phyloP scores from a whole-genome alignment of 1,139 yeast species.

The Saccharomyces hybrid region DNA sequence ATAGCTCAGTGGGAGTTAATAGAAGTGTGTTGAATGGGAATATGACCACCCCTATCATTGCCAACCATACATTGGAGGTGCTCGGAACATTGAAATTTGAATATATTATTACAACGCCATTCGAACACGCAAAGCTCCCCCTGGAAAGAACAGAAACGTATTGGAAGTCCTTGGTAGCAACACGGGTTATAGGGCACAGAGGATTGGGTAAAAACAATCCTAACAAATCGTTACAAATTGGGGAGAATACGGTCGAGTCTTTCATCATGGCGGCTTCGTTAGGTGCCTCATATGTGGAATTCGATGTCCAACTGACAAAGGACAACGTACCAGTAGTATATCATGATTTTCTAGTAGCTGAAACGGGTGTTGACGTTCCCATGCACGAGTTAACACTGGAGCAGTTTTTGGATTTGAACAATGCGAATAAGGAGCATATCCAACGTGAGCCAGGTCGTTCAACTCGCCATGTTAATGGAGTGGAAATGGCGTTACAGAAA shows the following conservation, averaged over 20 bases:
- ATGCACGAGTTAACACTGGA: constrained; percentile 89
- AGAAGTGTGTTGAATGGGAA: constrained; percentile 61
- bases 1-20: constrained; percentile 63
- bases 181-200: constrained; percentile 93
- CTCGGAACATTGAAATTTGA: constrained; percentile 76
- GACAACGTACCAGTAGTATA: constrained; percentile 88
- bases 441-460: constrained; percentile 1
- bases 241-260: constrained; percentile 92
- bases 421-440: constrained; percentile 19
- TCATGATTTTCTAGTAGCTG: constrained; percentile 92
- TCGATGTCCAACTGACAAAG: constrained; percentile 94
- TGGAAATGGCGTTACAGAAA: not conserved
- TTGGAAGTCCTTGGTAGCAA: constrained; percentile 85
- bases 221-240: constrained; percentile 76
- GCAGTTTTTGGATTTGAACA: constrained; percentile 68
- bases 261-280: constrained; percentile 94
- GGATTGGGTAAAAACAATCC: constrained; percentile 86
- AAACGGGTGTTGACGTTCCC: constrained; percentile 92
- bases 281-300: constrained; percentile 89
- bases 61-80: constrained; percentile 60
- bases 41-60: constrained; percentile 72
- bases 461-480: not conserved
- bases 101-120: constrained; percentile 63
- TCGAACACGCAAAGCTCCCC: constrained; percentile 62
- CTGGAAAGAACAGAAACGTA: constrained; percentile 61